phyloP scores from a whole-genome alignment of 2,329 filamentous ascomycete species.

The Pyrenophora teres region DNA sequence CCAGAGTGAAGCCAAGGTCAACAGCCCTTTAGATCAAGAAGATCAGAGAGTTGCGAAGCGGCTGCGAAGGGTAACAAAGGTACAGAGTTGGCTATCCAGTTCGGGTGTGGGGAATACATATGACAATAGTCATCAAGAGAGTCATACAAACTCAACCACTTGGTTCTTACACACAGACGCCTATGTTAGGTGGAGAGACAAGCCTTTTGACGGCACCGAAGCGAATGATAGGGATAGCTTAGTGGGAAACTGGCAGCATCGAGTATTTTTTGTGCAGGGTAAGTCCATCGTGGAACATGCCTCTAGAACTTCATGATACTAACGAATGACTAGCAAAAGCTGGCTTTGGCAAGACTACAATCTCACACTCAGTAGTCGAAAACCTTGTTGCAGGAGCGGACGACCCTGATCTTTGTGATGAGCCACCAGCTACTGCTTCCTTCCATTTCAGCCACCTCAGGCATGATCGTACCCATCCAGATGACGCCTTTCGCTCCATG shows the following conservation, averaged over 20 bases:
- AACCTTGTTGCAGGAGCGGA: slow-evolving; percentile 28
- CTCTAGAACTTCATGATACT: not conserved
- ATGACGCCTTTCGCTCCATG: slow-evolving; percentile 33
- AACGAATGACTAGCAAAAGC: slow-evolving; percentile 26
- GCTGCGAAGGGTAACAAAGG: slow-evolving; percentile 31
- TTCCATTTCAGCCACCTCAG: slow-evolving; percentile 31
- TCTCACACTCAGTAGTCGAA: slow-evolving; percentile 30
- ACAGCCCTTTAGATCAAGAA: slow-evolving; percentile 14
- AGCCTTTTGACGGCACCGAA: slow-evolving; percentile 20
- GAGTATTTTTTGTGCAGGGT: slow-evolving; percentile 41
- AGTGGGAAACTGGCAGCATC: slow-evolving; percentile 30
- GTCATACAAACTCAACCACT: slow-evolving; percentile 23
- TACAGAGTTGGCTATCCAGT: slow-evolving; percentile 32
- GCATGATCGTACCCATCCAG: slow-evolving; percentile 20
- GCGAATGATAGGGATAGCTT: slow-evolving; percentile 27
- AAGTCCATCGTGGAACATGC: not conserved
- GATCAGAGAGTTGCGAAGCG: slow-evolving; percentile 31
- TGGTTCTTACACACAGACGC: slow-evolving; percentile 33
- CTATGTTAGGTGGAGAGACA: slow-evolving; percentile 34
- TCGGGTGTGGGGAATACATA: slow-evolving; percentile 15
- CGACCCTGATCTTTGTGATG: slow-evolving; percentile 29
- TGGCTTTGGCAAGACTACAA: slow-evolving; percentile 39
- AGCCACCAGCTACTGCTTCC: slow-evolving; percentile 28
- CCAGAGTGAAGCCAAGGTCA: slow-evolving; percentile 8
- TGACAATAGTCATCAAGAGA: slow-evolving; percentile 12